A percentile compares a stretch with the other conserved stretches of the same genome.
phyloP scores from a whole-genome alignment of 1,284 basidiomycete species.

The Malassezia brasiliensis region DNA sequence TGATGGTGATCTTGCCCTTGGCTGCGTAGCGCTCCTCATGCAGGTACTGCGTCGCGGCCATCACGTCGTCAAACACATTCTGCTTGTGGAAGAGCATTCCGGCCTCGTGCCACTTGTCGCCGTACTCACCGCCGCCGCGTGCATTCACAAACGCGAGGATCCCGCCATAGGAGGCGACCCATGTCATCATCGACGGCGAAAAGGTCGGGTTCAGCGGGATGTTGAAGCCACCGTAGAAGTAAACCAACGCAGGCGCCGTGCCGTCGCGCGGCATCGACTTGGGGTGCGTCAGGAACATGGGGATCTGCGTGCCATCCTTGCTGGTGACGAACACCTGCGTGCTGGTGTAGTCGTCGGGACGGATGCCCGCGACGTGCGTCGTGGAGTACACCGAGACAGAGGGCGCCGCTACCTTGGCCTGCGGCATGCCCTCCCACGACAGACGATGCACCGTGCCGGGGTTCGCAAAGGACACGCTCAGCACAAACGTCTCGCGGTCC shows the following conservation, averaged over 20 bases:
- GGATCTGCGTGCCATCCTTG: constrained; percentile 71
- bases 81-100: constrained; percentile 48
- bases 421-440: constrained; percentile 39
- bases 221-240: constrained; percentile 56
- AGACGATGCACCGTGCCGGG: constrained; percentile 57
- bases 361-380: constrained; percentile 60
- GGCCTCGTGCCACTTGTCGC: constrained; percentile 55
- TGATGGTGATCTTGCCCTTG: constrained; percentile 65
- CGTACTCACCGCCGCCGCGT: constrained; percentile 73
- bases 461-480: constrained; percentile 62
- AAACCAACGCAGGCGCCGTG: constrained; percentile 67
- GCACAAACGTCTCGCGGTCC: constrained; percentile 62
- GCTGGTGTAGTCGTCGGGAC: constrained; percentile 62
- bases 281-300: constrained; percentile 76
- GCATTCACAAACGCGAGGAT: constrained; percentile 58
- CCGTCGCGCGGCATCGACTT: constrained; percentile 65
- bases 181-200: constrained; percentile 64
- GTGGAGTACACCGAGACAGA: constrained; percentile 57
- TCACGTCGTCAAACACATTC: constrained; percentile 64
- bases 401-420: constrained; percentile 8
- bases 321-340: constrained; percentile 58
- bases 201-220: constrained; percentile 66
- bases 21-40: constrained; percentile 63
- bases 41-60: constrained; percentile 58
- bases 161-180: constrained; percentile 64